Evolutionary conservation across 2,329 filamentous ascomycete species (phyloP).

Genomic region (Rhinocladiella similis): DNA sequence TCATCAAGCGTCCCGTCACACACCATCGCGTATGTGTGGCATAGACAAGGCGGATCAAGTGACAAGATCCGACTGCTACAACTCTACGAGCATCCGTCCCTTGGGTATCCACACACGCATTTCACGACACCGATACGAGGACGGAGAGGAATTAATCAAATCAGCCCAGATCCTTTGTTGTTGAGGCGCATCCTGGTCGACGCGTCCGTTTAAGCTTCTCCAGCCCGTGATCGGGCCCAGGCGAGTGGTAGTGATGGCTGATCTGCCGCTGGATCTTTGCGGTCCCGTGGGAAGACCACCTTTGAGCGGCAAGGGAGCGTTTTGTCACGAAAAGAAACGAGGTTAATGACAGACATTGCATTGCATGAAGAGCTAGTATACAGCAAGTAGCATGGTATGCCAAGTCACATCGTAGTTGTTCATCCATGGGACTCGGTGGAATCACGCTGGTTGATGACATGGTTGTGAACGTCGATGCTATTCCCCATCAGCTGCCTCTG

Average conservation of each 20-base stretch:
- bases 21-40: neutral
- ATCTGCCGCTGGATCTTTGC: no score
- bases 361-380: slow-evolving; percentile 28
- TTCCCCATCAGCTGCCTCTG: slow-evolving; percentile 14
- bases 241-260: neutral
- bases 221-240: no score
- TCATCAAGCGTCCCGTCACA: neutral
- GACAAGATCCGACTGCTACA: neutral
- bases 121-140: neutral
- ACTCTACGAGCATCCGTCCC: no score
- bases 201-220: no score
- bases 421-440: no score
- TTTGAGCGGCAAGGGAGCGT: no score
- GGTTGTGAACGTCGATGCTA: slow-evolving; percentile 1
- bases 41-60: neutral
- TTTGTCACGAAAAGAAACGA: neutral
- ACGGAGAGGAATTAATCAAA: no score
- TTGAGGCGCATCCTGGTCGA: no score
- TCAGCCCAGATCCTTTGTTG: no score
- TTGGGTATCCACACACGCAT: neutral
- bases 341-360: slow-evolving; percentile 17
- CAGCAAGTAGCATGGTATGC: slow-evolving; percentile 22
- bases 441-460: neutral
- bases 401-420: slow-evolving; percentile 16
- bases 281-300: no score